These are phyloP conservation scores for Guadua angustifolia DNA, from an alignment of 176 grass and related monocot species.

Conservation along the genomic window DNA sequence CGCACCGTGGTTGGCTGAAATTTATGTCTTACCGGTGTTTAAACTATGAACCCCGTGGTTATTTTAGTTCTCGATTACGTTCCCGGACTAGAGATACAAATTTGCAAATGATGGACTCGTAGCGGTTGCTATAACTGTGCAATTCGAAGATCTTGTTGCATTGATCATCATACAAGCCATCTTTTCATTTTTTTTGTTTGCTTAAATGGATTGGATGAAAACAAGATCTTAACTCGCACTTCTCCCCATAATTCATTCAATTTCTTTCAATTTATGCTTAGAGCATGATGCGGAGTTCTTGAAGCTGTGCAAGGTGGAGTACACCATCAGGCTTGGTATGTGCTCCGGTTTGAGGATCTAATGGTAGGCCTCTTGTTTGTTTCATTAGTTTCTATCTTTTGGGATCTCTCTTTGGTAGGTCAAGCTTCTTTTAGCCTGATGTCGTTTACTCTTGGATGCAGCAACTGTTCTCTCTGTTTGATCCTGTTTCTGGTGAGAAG, in stretches of 20 bases:
- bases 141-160: not conserved
- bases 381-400: not conserved
- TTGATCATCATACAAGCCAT: not conserved
- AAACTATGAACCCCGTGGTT: not conserved
- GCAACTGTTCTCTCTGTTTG: conserved; percentile 82
- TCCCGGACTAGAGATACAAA: not conserved
- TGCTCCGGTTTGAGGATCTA: conserved; percentile 74
- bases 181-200: not conserved
- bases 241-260: not conserved
- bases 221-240: not conserved
- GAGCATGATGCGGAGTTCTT: conserved; percentile 65
- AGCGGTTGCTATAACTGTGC: not conserved
- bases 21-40: not conserved
- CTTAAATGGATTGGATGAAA: not conserved
- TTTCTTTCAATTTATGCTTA: conserved; percentile 13
- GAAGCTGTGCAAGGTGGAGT: conserved; percentile 84
- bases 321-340: conserved; percentile 82
- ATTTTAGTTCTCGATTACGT: not conserved
- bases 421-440: not conserved
- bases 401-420: not conserved
- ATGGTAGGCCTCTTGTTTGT: conserved; percentile 47
- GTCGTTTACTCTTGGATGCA: conserved; percentile 38
- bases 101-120: not conserved
- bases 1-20: not conserved
- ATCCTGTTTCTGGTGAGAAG: conserved; percentile 70